A percentile compares a stretch with the other conserved stretches of the same genome.
These are phyloP conservation scores for Exserohilum rostratum DNA, from an alignment of 2,329 filamentous ascomycete genomes.

Conservation along the genomic window DNA sequence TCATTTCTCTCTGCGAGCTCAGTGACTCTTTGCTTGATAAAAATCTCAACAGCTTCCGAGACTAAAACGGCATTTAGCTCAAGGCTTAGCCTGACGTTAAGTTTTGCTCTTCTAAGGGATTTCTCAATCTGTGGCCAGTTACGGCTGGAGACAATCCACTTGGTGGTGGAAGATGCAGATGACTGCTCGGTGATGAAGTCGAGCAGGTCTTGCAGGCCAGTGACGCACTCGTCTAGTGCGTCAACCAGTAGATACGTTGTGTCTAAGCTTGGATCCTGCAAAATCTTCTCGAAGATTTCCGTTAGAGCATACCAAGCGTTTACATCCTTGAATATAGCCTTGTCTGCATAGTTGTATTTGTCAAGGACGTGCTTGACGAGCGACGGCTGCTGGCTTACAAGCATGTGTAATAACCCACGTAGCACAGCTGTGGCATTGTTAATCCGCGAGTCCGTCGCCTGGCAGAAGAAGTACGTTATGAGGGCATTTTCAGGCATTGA, in stretches of 20 bases:
- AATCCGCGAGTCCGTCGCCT: too few species aligned
- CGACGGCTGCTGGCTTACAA: constrained; percentile 44
- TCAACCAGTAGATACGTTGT: constrained; percentile 16
- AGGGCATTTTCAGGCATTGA: not conserved
- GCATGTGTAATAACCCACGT: constrained; percentile 52
- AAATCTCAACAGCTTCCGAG: constrained; percentile 45
- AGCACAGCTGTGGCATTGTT: constrained; percentile 51
- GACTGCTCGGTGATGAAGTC: not conserved
- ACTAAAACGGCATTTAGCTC: constrained; percentile 26
- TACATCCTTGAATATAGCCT: constrained; percentile 31
- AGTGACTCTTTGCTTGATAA: constrained; percentile 46
- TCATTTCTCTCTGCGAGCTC: constrained; percentile 15
- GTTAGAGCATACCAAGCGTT: constrained; percentile 33
- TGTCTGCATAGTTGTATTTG: constrained; percentile 33
- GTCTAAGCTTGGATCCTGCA: constrained; percentile 43
- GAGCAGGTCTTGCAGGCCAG: not conserved
- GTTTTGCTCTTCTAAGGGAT: not conserved
- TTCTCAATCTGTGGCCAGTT: not conserved
- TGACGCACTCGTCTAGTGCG: constrained; percentile 20
- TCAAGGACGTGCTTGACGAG: constrained; percentile 29
- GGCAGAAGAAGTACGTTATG: constrained; percentile 46
- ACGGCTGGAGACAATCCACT: not conserved
- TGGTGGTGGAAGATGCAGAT: not conserved
- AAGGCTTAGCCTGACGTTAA: not conserved
- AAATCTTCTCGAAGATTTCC: constrained; percentile 49